A percentile compares a stretch with the other conserved stretches of the same genome.
These are phyloP conservation scores for Fusarium transvaalense DNA, from an alignment of 2,329 filamentous ascomycete genomes.

Conservation along the genomic window DNA sequence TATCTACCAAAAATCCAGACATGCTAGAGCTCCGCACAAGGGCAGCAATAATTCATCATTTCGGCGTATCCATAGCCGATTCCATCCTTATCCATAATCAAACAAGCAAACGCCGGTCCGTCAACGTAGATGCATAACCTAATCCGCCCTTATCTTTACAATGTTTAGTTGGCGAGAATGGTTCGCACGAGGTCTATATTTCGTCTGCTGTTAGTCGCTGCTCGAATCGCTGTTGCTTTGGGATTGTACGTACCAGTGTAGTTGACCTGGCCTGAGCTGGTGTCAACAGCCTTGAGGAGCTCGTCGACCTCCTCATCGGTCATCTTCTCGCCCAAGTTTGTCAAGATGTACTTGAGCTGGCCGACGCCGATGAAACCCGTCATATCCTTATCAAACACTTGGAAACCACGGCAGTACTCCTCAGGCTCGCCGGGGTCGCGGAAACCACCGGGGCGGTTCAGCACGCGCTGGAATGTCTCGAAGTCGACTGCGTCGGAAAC, in stretches of 20 bases:
- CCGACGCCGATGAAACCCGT: slow-evolving; percentile 98
- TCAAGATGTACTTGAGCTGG: slow-evolving; percentile 97
- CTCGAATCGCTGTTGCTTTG: neutral
- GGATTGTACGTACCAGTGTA: slow-evolving; percentile 77
- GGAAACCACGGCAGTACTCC: slow-evolving; percentile 98
- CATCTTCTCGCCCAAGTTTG: slow-evolving; percentile 99
- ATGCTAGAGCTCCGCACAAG: slow-evolving; percentile 38
- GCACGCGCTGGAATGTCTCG: slow-evolving; percentile 94
- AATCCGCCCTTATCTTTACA: slow-evolving; percentile 33
- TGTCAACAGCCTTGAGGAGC: slow-evolving; percentile 97
- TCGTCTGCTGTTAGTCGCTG: slow-evolving; percentile 5
- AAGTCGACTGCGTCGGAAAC: slow-evolving; percentile 80
- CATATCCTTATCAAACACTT: slow-evolving; percentile 99
- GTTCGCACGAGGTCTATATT: slow-evolving; percentile 81
- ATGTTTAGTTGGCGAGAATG: slow-evolving; percentile 81
- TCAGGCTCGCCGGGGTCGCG: slow-evolving; percentile 97
- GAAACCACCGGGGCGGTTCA: slow-evolving; percentile 98
- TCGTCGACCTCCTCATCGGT: slow-evolving; percentile 98
- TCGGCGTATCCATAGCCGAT: slow-evolving; percentile 41
- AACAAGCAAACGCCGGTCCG: slow-evolving; percentile 51
- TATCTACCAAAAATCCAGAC: slow-evolving; percentile 49
- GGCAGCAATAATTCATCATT: slow-evolving; percentile 47
- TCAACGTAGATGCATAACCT: slow-evolving; percentile 52
- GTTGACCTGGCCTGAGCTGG: slow-evolving; percentile 95
- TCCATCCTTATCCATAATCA: slow-evolving; percentile 48